Evolutionary conservation across 176 grass and related monocot species (phyloP).

Genomic region (Bothriochloa decipiens): DNA sequence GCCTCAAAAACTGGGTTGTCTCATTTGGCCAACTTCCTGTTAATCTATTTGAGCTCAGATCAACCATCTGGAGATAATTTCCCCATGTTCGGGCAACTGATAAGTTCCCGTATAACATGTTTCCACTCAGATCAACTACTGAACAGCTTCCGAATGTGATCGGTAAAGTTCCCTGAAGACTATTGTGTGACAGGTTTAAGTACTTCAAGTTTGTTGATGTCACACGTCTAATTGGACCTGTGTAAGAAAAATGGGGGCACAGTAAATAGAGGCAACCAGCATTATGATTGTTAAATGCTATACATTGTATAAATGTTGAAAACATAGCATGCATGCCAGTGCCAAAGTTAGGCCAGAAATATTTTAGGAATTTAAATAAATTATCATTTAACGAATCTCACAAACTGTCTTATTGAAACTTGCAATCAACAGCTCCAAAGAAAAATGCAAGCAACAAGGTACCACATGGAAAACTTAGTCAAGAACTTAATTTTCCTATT

Average conservation of each 20-base stretch:
- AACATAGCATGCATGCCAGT: not conserved
- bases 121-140: constrained; percentile 79
- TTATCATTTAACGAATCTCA: not conserved
- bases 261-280: constrained; percentile 24
- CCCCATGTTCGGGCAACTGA: constrained; percentile 80
- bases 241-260: constrained; percentile 22
- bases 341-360: not conserved
- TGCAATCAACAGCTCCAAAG: not conserved
- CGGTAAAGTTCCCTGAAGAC: constrained; percentile 74
- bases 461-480: not conserved
- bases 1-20: constrained; percentile 89
- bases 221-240: constrained; percentile 82
- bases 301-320: not conserved
- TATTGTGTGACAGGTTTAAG: constrained; percentile 81
- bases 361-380: not conserved
- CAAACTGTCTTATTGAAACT: not conserved
- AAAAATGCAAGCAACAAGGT: not conserved
- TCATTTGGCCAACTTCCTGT: constrained; percentile 76
- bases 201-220: constrained; percentile 74
- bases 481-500: not conserved
- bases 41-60: constrained; percentile 78
- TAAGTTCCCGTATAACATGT: constrained; percentile 82
- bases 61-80: constrained; percentile 77
- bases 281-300: constrained; percentile 4
- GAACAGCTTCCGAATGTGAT: constrained; percentile 86